Evolutionary conservation across 768 basidiomycete genomes (phyloP).

Genomic region (Lyophyllum atratum): DNA sequence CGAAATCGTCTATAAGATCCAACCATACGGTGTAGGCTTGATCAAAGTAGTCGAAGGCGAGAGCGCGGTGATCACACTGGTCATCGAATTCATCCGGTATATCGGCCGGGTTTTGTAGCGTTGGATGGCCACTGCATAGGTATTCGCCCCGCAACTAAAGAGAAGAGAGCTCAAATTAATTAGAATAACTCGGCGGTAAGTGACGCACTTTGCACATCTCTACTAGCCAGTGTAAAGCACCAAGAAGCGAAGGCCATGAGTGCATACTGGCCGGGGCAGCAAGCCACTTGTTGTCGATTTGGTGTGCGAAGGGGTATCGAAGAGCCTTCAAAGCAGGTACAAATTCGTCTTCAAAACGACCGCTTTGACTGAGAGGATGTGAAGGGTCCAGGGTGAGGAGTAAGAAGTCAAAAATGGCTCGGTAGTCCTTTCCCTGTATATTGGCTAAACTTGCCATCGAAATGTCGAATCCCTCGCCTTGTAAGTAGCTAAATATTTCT

Average conservation of each 20-base stretch:
- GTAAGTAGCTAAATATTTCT: conserved; percentile 74
- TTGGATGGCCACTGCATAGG: conserved; percentile 64
- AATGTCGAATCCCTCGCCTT: conserved; percentile 65
- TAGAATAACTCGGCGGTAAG: neutral
- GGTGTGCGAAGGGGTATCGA: conserved; percentile 78
- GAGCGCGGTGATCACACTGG: conserved; percentile 68
- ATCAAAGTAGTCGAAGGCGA: conserved; percentile 76
- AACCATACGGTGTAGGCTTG: conserved; percentile 71
- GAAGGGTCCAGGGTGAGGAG: conserved; percentile 70
- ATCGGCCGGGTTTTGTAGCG: conserved; percentile 58
- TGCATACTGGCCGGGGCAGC: conserved; percentile 87
- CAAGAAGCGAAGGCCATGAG: conserved; percentile 89
- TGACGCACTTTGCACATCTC: conserved; percentile 74
- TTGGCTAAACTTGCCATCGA: conserved; percentile 67
- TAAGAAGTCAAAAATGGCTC: conserved; percentile 81
- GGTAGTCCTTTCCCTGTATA: conserved; percentile 87
- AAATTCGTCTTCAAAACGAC: conserved; percentile 81
- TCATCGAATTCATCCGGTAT: conserved; percentile 80
- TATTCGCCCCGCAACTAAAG: conserved; percentile 46
- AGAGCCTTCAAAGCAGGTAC: conserved; percentile 71
- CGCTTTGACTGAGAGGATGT: conserved; percentile 52
- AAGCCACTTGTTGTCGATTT: conserved; percentile 84
- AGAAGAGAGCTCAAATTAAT: conserved; percentile 23
- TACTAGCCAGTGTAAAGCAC: conserved; percentile 91
- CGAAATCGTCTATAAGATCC: conserved; percentile 65